Evolutionary conservation across 768 basidiomycete genomes (phyloP).

Genomic region (Grammothele lineata): DNA sequence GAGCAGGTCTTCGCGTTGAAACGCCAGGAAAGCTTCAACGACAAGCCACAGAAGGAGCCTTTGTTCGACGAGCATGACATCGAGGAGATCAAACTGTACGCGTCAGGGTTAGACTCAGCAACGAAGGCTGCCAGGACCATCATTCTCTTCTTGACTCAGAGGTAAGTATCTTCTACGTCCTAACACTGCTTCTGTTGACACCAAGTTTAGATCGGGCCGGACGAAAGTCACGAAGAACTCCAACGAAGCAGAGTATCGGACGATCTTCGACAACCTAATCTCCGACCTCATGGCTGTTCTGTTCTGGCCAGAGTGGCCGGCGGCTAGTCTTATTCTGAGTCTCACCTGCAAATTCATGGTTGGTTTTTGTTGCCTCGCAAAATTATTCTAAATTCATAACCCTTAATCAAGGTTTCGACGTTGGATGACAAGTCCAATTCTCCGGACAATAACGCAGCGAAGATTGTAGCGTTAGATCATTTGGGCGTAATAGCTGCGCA

Average conservation of each 20-base stretch:
- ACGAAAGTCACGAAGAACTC: slow-evolving; percentile 86
- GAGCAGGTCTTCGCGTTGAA: slow-evolving; percentile 57
- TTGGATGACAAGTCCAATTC: slow-evolving; percentile 68
- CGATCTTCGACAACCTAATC: slow-evolving; percentile 88
- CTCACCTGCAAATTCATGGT: slow-evolving; percentile 89
- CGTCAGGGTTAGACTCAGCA: slow-evolving; percentile 73
- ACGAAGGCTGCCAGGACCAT: slow-evolving; percentile 84
- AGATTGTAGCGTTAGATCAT: slow-evolving; percentile 89
- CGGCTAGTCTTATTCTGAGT: slow-evolving; percentile 74
- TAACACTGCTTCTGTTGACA: slow-evolving; percentile 2
- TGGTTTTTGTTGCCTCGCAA: not conserved
- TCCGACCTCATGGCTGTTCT: slow-evolving; percentile 84
- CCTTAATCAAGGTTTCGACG: slow-evolving; percentile 57
- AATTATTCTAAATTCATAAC: no score
- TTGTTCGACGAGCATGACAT: slow-evolving; percentile 66
- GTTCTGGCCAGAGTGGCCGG: slow-evolving; percentile 98
- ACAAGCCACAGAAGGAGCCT: slow-evolving; percentile 40
- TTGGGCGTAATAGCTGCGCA: slow-evolving; percentile 89
- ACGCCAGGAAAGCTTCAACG: slow-evolving; percentile 58
- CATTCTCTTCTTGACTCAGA: slow-evolving; percentile 31
- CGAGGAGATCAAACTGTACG: slow-evolving; percentile 73
- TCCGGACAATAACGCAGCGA: slow-evolving; percentile 78
- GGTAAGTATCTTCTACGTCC: slow-evolving; percentile 9
- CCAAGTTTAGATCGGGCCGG: slow-evolving; percentile 65
- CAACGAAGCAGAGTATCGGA: slow-evolving; percentile 90